Conservation (phyloP, 192 early-diverging fungal species). For the Backusella tuberculispora region DNA sequence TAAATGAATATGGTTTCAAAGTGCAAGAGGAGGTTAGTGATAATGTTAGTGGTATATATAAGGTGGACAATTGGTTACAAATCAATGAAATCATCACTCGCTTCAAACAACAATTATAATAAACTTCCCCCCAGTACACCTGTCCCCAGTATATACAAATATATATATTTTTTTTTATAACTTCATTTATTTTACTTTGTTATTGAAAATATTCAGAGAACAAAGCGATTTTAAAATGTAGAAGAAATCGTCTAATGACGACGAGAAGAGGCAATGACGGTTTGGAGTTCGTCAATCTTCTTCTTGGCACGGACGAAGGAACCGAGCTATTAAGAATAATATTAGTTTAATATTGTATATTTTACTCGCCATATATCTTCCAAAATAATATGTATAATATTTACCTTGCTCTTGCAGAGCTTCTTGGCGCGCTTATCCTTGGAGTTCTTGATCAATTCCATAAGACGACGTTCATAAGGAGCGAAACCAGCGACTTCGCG, state of each 20-base stretch:
- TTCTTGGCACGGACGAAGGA: slow-evolving; percentile 96
- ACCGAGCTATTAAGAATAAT: slow-evolving; percentile 71
- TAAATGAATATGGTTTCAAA: slow-evolving; percentile 2
- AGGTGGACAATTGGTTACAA: slow-evolving; percentile 18
- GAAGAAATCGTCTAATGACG: slow-evolving; percentile 49
- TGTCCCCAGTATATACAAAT: background rate
- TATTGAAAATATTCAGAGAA: background rate
- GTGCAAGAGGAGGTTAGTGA: background rate
- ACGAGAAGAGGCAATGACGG: slow-evolving; percentile 93
- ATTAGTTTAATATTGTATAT: background rate
- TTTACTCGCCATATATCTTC: background rate
- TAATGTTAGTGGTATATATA: background rate
- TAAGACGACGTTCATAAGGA: slow-evolving; percentile 98
- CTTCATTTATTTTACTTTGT: background rate
- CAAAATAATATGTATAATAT: slow-evolving; percentile 35
- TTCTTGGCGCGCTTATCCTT: slow-evolving; percentile 99
- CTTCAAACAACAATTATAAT: background rate
- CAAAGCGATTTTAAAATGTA: background rate
- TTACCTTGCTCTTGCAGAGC: slow-evolving; percentile 93
- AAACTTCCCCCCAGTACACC: background rate
- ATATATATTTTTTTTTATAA: background rate
- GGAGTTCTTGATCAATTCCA: slow-evolving; percentile 99
- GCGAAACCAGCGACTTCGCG: slow-evolving; percentile 98
- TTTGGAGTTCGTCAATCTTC: slow-evolving; percentile 97
- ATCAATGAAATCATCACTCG: slow-evolving; percentile 6